Conservation (phyloP, 495 filamentous ascomycete genomes). For the Daldinia bambusicola region DNA sequence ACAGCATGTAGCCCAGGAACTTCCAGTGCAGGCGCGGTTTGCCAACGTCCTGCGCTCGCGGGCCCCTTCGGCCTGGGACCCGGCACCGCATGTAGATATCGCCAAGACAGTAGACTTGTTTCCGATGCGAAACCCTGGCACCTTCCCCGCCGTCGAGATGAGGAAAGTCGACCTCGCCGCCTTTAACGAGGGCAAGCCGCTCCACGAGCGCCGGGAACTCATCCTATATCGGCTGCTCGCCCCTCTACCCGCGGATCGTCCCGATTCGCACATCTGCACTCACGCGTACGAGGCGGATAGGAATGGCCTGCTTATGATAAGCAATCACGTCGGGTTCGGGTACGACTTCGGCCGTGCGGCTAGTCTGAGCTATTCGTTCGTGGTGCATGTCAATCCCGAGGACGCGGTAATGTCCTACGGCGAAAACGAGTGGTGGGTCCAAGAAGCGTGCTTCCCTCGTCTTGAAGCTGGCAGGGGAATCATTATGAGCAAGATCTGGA, state of each 20-base stretch:
- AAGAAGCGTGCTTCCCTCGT: conserved; percentile 70
- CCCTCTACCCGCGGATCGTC: conserved; percentile 46
- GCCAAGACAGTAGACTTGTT: conserved; percentile 39
- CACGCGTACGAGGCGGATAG: conserved; percentile 76
- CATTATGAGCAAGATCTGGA: conserved; percentile 73
- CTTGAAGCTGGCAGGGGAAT: conserved; percentile 66
- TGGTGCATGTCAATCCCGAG: conserved; percentile 65
- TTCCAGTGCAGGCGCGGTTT: conserved; percentile 52
- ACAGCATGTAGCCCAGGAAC: conserved; percentile 48
- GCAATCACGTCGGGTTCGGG: conserved; percentile 67
- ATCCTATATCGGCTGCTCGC: conserved; percentile 66
- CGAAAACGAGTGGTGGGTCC: conserved; percentile 70
- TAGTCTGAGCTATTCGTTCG: conserved; percentile 69
- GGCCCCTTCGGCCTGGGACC: conserved; percentile 52
- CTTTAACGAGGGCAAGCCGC: conserved; percentile 62
- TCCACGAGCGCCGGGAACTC: conserved; percentile 68
- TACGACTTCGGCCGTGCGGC: conserved; percentile 63
- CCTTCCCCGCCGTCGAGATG: conserved; percentile 69
- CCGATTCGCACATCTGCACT: conserved; percentile 65
- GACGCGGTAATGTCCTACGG: conserved; percentile 54
- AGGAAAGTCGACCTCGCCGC: conserved; percentile 70
- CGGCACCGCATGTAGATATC: conserved; percentile 56
- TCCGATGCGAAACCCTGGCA: conserved; percentile 47
- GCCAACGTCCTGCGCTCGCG: conserved; percentile 48
- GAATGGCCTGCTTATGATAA: conserved; percentile 72